A percentile compares a stretch with the other conserved stretches of the same genome.
Conservation (phyloP, 1,284 basidiomycete species). For the Fomitopsis pinicola region DNA sequence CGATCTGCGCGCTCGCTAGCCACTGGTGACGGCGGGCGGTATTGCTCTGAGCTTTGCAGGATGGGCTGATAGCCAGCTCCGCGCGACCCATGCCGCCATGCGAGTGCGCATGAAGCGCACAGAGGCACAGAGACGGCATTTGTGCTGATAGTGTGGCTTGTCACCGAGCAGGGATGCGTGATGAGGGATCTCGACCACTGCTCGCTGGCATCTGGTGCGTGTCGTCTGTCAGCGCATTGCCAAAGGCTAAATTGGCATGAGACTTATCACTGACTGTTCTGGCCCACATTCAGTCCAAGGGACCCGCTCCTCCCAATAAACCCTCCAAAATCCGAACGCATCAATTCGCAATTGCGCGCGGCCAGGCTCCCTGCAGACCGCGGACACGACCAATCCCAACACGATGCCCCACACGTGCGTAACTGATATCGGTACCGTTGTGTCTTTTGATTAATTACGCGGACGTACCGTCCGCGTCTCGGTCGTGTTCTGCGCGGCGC, state of each 20-base stretch:
- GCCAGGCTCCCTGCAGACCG: neutral
- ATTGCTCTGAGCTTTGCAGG: neutral
- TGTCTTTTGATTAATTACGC: neutral
- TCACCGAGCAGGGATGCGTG: neutral
- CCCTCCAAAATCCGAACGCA: neutral
- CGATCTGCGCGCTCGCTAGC: neutral
- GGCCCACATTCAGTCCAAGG: neutral
- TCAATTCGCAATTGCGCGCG: neutral
- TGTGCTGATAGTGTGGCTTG: neutral
- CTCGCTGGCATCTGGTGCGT: neutral
- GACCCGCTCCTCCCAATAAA: neutral
- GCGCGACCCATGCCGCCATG: too few species aligned
- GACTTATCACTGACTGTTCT: neutral
- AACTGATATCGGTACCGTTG: neutral
- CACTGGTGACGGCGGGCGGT: neutral
- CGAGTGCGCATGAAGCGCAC: neutral
- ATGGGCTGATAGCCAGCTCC: too few species aligned
- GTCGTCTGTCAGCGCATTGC: neutral
- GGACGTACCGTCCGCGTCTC: neutral
- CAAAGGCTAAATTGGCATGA: neutral
- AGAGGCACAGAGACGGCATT: neutral
- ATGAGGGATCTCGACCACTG: neutral
- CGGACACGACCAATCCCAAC: neutral
- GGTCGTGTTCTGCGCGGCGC: neutral
- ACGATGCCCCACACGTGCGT: neutral